Percentiles rank a stretch among this genome's conserved stretches.
Conservation (phyloP, 768 basidiomycete genomes). For the Xerocomellus intermedius region DNA sequence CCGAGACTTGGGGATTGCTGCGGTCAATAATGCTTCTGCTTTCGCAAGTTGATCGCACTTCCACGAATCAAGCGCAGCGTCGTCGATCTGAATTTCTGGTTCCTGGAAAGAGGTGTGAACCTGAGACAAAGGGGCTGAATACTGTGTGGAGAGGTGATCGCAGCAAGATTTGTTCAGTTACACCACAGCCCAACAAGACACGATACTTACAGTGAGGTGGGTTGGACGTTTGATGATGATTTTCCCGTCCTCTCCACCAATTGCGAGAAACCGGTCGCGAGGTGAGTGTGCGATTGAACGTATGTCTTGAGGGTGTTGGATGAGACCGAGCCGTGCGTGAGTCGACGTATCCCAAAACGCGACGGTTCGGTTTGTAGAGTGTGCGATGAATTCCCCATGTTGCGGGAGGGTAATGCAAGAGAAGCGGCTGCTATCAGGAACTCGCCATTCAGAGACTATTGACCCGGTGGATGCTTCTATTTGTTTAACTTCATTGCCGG, state of each 20-base stretch:
- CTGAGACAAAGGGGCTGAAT: no score
- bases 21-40: no score
- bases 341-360: neutral
- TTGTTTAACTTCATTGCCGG: neutral
- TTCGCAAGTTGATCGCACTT: no score
- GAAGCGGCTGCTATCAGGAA: rapidly evolving
- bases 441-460: neutral
- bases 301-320: neutral
- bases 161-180: neutral
- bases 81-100: neutral
- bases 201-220: neutral
- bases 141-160: neutral
- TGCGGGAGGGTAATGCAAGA: neutral
- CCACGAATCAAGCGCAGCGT: no score
- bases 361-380: neutral
- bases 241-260: neutral
- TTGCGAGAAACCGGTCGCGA: neutral
- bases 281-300: neutral
- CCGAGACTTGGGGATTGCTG: no score
- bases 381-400: neutral
- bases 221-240: neutral
- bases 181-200: no score
- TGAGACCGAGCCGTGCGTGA: neutral
- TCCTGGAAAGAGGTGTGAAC: neutral
- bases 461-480: neutral